phyloP scores from a whole-genome alignment of 257 asterid species.

The Solanum gandarillasii region DNA sequence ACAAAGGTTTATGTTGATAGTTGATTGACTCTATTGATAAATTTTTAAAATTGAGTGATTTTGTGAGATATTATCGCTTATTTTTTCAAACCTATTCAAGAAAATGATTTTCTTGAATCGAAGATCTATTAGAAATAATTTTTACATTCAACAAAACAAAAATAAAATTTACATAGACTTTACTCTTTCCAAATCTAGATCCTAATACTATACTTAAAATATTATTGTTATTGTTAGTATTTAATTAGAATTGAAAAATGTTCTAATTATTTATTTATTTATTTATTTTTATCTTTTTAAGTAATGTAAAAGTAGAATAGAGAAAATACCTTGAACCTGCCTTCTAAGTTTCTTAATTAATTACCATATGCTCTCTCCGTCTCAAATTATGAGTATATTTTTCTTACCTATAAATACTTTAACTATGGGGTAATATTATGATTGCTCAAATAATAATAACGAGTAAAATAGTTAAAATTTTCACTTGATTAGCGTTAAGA shows the following conservation, averaged over 20 bases:
- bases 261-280: not conserved
- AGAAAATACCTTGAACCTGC: not conserved
- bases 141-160: not conserved
- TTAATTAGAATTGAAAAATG: not conserved
- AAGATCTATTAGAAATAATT: not conserved
- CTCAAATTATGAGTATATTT: not conserved
- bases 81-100: not conserved
- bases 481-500: no score
- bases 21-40: not conserved
- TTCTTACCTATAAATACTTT: not conserved
- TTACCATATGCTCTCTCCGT: not conserved
- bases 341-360: not conserved
- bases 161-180: not conserved
- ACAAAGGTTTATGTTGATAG: fast-evolving
- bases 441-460: not conserved
- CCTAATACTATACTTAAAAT: not conserved
- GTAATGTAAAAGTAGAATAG: not conserved
- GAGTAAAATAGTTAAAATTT: no score
- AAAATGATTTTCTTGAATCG: no score
- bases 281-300: not conserved
- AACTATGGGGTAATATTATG: not conserved
- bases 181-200: not conserved
- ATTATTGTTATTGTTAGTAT: not conserved
- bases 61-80: no score
- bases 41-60: no score